Evolutionary conservation across 192 early-diverging fungal genomes (phyloP), one percentile per base, ranked within the genome.

Genomic region (Entomortierella parvispora): DNA sequence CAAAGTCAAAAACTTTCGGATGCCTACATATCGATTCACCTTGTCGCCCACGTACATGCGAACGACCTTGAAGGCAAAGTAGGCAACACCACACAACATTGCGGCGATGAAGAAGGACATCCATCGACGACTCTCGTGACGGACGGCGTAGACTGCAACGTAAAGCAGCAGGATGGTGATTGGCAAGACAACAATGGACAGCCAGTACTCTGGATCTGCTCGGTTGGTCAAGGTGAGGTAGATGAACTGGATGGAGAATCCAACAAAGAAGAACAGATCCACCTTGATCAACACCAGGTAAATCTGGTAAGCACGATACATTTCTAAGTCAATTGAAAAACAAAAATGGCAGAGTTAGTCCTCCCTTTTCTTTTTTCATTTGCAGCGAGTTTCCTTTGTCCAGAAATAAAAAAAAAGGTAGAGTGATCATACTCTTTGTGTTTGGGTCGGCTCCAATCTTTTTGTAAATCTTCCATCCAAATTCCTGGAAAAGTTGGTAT

Each of bases 221-320:
- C 69, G 60, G 17, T 85, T 74, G n/a, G 61, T 57, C 22, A 77
- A 55, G 2, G 74, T 68, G 29, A 77, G 26, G 33, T 64, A 77
- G 15, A 77, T 66, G 40, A 77, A 77, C 62, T 93, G 92, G 28
- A 92, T 81, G 11, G 87, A 84, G 64, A 93, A 93, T 14, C 84
- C 86, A 6, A 93, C 47, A 61, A 93, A 93, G 82, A 96, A 96
- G 81, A 93, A 95, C 1, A 94, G 76, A 52, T 94, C 93, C 15
- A 94, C 60, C 76, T 96, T 96, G 42, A 96, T 80, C 15, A 94
- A 78, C 58, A 93, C 81, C 53, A 96, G 67, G 62, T 94, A 93
- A 60, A 96, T 88, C 51, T 94, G 92, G 76, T 93, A 94, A 32
- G 83, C 80, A 48, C 86, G 80, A 55, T 85, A 89, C 85, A 88